Evolutionary conservation across 1,284 basidiomycete genomes (phyloP).

Genomic region (Tranzscheliella williamsii): DNA sequence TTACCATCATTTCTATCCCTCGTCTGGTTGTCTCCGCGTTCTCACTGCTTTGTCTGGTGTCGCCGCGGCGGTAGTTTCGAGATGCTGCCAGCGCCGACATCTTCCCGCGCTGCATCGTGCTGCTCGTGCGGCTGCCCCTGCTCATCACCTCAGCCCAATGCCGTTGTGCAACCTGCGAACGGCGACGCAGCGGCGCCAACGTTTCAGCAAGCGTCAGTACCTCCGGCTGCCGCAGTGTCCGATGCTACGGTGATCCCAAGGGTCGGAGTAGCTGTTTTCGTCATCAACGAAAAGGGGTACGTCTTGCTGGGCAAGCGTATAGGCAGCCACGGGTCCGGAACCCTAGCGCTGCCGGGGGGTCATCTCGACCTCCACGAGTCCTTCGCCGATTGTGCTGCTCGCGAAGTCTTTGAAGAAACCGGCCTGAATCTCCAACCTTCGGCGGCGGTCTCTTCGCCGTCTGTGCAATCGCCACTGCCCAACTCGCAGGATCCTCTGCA

Average conservation of each 20-base stretch:
- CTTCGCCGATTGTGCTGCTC: constrained; percentile 50
- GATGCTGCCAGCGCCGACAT: not conserved
- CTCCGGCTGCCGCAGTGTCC: constrained; percentile 7
- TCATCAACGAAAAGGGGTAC: constrained; percentile 39
- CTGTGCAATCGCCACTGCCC: constrained; percentile 3
- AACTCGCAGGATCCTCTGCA: constrained; percentile 1
- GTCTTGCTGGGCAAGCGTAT: constrained; percentile 54
- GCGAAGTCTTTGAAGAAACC: constrained; percentile 40
- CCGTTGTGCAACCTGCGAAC: not conserved
- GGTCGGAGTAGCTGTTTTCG: constrained; percentile 57
- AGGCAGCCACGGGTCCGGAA: constrained; percentile 54
- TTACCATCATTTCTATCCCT: too few species aligned
- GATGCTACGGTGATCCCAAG: constrained; percentile 39
- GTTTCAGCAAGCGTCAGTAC: not conserved
- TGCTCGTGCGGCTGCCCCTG: not conserved
- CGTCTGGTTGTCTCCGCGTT: too few species aligned
- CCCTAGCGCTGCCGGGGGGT: constrained; percentile 54
- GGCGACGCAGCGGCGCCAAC: not conserved
- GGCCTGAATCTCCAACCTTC: constrained; percentile 30
- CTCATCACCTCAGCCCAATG: not conserved
- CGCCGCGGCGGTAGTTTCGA: not conserved
- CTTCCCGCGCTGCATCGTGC: not conserved
- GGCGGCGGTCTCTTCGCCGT: constrained; percentile 1
- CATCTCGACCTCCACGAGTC: constrained; percentile 58
- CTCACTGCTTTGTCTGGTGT: too few species aligned